These are phyloP conservation scores for Gamsiella multidivaricata DNA, from an alignment of 192 early-diverging fungal species.

Conservation along the genomic window DNA sequence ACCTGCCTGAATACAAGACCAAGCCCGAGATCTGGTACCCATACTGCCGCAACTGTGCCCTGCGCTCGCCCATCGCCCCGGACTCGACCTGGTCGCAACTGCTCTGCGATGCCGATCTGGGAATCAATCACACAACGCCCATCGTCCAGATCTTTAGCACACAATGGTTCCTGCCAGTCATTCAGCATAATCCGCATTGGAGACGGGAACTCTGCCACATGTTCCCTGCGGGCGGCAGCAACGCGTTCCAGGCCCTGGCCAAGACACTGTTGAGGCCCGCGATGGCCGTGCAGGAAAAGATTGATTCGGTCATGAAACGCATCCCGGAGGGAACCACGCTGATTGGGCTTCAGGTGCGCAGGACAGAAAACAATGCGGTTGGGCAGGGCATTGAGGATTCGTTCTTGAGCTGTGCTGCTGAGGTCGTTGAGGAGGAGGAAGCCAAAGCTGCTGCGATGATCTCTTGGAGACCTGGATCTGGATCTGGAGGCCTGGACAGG, in stretches of 20 bases:
- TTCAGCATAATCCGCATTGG: slow-evolving; percentile 43
- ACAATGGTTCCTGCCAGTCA: slow-evolving; percentile 46
- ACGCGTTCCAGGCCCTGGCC: slow-evolving; percentile 32
- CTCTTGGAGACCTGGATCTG: neutral
- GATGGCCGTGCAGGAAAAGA: slow-evolving; percentile 24
- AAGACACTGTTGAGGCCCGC: slow-evolving; percentile 25
- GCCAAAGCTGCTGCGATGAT: neutral
- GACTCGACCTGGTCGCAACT: slow-evolving; percentile 36
- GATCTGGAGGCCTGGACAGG: neutral
- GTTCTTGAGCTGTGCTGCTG: slow-evolving; percentile 36
- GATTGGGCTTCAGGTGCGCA: slow-evolving; percentile 42
- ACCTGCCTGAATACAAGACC: slow-evolving; percentile 16
- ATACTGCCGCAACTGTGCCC: slow-evolving; percentile 47
- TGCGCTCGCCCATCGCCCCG: slow-evolving; percentile 39
- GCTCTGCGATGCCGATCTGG: slow-evolving; percentile 26
- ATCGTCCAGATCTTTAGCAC: slow-evolving; percentile 37
- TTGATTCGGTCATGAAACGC: slow-evolving; percentile 33
- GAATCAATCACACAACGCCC: neutral
- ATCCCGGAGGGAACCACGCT: slow-evolving; percentile 28
- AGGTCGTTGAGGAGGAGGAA: slow-evolving; percentile 40
- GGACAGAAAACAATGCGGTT: slow-evolving; percentile 52
- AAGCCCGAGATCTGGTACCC: slow-evolving; percentile 49
- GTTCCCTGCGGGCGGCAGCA: slow-evolving; percentile 36
- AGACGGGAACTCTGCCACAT: slow-evolving; percentile 30
- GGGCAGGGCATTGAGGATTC: slow-evolving; percentile 49